Evolutionary conservation across 2,329 filamentous ascomycete species (phyloP).

Genomic region (Fusarium tricinctum): DNA sequence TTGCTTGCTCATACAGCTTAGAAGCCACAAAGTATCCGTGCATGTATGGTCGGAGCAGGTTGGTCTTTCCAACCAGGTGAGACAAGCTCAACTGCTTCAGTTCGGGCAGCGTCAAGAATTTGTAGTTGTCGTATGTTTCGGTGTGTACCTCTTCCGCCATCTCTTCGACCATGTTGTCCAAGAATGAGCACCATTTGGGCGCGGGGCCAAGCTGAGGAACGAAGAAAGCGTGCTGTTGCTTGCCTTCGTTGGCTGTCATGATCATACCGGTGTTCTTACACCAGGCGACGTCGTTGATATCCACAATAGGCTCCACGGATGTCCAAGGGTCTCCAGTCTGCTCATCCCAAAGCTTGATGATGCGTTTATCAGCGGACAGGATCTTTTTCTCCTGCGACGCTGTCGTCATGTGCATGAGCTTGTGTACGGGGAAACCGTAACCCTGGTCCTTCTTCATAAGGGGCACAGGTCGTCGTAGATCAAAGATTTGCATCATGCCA

Average conservation of each 20-base stretch:
- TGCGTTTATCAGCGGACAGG: constrained; percentile 91
- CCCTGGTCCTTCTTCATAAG: constrained; percentile 94
- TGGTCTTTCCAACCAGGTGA: constrained; percentile 91
- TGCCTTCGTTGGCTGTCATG: constrained; percentile 95
- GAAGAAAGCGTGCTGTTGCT: constrained; percentile 95
- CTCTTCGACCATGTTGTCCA: constrained; percentile 98
- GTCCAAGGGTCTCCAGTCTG: constrained; percentile 90
- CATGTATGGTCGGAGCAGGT: constrained; percentile 94
- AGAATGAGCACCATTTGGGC: constrained; percentile 94
- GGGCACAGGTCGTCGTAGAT: constrained; percentile 88
- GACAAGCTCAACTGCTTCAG: constrained; percentile 87
- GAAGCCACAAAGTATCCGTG: constrained; percentile 98
- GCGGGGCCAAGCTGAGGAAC: constrained; percentile 93
- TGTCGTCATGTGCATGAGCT: constrained; percentile 79
- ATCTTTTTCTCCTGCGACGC: constrained; percentile 86
- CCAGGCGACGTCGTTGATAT: constrained; percentile 95
- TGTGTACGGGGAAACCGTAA: constrained; percentile 92
- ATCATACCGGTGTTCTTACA: constrained; percentile 95
- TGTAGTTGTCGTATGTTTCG: constrained; percentile 98
- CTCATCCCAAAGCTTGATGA: constrained; percentile 97
- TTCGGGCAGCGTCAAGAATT: constrained; percentile 92
- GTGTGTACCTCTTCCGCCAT: constrained; percentile 88
- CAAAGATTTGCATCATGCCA: constrained; percentile 91
- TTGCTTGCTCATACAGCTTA: constrained; percentile 93
- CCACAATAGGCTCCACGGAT: constrained; percentile 92